Percentiles rank a stretch among this genome's conserved stretches.
Evolutionary conservation across 257 asterid genomes (phyloP).

Genomic region (Hygrophila difformis): DNA sequence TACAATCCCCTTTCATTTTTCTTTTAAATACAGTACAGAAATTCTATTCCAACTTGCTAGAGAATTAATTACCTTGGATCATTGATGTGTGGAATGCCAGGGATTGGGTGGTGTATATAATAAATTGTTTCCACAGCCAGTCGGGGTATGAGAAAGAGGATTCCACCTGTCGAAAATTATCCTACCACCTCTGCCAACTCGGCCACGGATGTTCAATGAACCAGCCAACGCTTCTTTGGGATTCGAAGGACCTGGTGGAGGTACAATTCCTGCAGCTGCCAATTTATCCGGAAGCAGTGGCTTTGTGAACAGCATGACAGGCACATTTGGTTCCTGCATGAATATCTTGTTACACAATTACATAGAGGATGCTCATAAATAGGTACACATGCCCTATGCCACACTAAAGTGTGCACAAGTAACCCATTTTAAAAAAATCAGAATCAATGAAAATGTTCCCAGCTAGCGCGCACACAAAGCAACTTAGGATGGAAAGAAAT

Average conservation of each 20-base stretch:
- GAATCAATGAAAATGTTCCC: not conserved
- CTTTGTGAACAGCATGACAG: constrained; percentile 66
- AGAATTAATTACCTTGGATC: constrained; percentile 10
- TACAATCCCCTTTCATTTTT: no score
- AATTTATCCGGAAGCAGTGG: constrained; percentile 80
- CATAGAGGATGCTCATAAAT: not conserved
- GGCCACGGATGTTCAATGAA: constrained; percentile 44
- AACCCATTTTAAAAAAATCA: not conserved
- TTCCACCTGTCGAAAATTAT: constrained; percentile 85
- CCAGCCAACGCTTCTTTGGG: constrained; percentile 35
- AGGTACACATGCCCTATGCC: not conserved
- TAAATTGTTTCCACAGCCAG: constrained; percentile 46
- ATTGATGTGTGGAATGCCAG: constrained; percentile 38
- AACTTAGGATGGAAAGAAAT: not conserved
- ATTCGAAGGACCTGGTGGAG: constrained; percentile 57
- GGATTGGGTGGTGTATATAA: constrained; percentile 59
- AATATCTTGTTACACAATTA: constrained; percentile 9
- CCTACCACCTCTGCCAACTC: constrained; percentile 94
- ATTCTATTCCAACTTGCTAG: not conserved
- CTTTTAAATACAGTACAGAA: constrained; percentile 1
- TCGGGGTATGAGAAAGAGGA: constrained; percentile 60
- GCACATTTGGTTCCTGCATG: constrained; percentile 76
- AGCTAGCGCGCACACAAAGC: not conserved
- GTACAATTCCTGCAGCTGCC: constrained; percentile 76
- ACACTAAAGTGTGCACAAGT: not conserved